Base-by-base conservation (phyloP, 441 rosid species). In the Erysimum cheiri region DNA sequence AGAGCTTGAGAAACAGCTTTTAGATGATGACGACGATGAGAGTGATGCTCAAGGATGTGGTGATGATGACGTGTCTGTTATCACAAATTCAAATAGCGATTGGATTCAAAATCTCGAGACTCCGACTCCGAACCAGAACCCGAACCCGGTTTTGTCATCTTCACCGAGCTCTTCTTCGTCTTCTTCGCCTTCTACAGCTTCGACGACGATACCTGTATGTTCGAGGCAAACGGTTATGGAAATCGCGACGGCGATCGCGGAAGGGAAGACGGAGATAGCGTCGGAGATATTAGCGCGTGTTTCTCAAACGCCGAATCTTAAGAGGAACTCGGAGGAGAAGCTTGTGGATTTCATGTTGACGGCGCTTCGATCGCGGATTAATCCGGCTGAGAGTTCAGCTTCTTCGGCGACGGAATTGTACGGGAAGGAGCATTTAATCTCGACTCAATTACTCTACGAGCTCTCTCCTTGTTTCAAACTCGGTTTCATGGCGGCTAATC, bases 401-500 rank as follows among this genome's bases (percentile, higher is more conserved):
- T 47, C 83, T 41, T 85, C 94, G 8, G 88, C 84, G 64, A 58
- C 64, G 14, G 90, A 90, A 75, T 54, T 92, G 52, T 88, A 77
- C 71, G 53, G 75, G 62, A 81, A 75, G 68, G 94, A 92, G 58
- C 97, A 92, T 53, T 44, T 69, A 2, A 66, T 13, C 39, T 82
- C 96, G 46, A 90, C 82, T 54, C 88, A 84, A 43, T 61, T 69
- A 54, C 88, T 94, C 8, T 88, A 83, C 75, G 92, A 92, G 49
- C 31, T 83, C 0, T 90, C 92, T 76, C 94, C 91, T 4, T 94
- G 96, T 79, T 90, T 88, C 78, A 84, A 84, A 64, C 91, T 87
- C 9, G 96, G 97, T 19, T 90, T 92, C 78, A 65, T 82, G 89
- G 93, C 98, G 13, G 98, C 98, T 4, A 88, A 92, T 79, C 85